Evolutionary conservation across 306 rosid species (phyloP).

Genomic region (Rosa multiflora): DNA sequence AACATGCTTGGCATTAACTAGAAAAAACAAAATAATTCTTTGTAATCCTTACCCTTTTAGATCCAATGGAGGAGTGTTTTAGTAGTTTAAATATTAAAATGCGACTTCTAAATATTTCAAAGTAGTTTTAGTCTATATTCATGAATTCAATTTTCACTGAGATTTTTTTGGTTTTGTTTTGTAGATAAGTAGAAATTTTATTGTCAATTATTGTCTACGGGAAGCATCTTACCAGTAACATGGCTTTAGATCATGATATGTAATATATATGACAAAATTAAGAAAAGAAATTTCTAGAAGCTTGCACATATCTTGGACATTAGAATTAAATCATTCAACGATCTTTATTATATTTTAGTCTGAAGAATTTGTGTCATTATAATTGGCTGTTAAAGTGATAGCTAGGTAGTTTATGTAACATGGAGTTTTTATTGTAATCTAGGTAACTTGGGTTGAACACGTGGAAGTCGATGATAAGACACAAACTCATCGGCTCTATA

Average conservation of each 20-base stretch:
- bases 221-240: background rate
- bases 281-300: background rate
- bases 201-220: background rate
- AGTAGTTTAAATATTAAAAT: too few species aligned
- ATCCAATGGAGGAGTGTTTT: too few species aligned
- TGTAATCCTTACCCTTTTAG: too few species aligned
- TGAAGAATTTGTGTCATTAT: background rate
- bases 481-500: constrained; percentile 44
- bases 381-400: background rate
- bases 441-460: constrained; percentile 84
- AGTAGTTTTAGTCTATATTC: background rate
- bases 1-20: background rate
- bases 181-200: background rate
- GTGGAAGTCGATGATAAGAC: constrained; percentile 57
- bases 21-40: background rate
- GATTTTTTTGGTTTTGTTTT: background rate
- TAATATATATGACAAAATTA: background rate
- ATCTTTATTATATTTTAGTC: background rate
- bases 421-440: background rate
- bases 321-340: background rate
- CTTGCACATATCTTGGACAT: background rate
- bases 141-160: background rate
- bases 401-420: background rate
- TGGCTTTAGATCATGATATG: background rate
- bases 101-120: background rate